Conservation (phyloP, 306 rosid genomes). For the Acacia confusa region DNA sequence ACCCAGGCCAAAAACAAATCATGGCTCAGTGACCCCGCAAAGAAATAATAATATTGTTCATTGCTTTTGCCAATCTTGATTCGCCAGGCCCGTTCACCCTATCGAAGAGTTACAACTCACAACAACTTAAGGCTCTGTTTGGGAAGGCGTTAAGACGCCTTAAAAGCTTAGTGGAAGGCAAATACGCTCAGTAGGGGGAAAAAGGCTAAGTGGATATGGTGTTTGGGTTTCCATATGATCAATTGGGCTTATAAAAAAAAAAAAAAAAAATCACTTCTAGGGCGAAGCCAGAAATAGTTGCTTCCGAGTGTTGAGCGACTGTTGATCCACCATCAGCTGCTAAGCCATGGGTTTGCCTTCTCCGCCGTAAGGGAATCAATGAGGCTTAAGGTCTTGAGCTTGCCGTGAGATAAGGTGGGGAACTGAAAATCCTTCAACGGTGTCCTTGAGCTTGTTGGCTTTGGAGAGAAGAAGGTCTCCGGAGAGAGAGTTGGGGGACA, state of each 20-base stretch:
- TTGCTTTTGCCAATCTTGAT: not conserved
- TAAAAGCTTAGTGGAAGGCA: too few relatives aligned
- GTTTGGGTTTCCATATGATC: too few relatives aligned
- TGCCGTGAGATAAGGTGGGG: slow-evolving; percentile 46
- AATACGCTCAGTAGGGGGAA: too few relatives aligned
- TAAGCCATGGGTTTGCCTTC: too few relatives aligned
- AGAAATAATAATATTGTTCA: not conserved
- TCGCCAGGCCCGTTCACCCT: not conserved
- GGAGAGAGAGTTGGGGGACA: slow-evolving; percentile 59
- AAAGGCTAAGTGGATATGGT: too few relatives aligned
- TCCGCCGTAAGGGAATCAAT: slow-evolving; percentile 45
- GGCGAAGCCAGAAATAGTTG: too few relatives aligned
- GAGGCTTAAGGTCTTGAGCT: slow-evolving; percentile 86
- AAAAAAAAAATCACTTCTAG: too few relatives aligned
- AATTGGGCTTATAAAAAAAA: too few relatives aligned
- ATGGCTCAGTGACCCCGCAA: not conserved
- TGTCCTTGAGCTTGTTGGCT: slow-evolving; percentile 48
- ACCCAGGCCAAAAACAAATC: not conserved
- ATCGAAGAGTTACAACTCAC: not conserved
- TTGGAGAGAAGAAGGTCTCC: slow-evolving; percentile 63
- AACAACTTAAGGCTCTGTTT: too few relatives aligned
- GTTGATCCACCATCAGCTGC: too few relatives aligned
- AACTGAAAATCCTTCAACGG: slow-evolving; percentile 45
- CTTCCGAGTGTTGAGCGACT: too few relatives aligned
- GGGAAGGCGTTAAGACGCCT: too few relatives aligned